Evolutionary conservation across 2,329 filamentous ascomycete species (phyloP), one percentile per base, ranked within the genome.

Genomic region (Blastomyces emzantsi): DNA sequence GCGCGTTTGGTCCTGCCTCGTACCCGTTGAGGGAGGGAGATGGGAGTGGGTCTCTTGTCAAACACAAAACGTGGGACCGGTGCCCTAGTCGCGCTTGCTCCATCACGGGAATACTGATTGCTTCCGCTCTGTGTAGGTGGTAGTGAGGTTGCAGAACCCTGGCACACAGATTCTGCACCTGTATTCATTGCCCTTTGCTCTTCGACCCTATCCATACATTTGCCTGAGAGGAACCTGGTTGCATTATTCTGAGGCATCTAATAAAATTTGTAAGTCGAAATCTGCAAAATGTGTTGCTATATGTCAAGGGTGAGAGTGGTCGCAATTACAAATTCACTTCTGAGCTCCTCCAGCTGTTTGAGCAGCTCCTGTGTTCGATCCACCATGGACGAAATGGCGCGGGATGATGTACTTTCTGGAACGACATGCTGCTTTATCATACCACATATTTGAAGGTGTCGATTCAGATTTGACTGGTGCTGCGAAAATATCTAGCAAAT

Each of bases 401-500:
- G 69, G 47, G 68, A 71, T 15, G 72, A 70, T 43, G 73, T 72
- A 7, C 66, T 65, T 39, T 73, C 69, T 11, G 67, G 63, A 4
- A 67, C 64, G 11, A 73, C 66, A 54, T 76, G 72, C 7, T 66
- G 65, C 58, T 73, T 71, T 2, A 78, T 69, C 64, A 72, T 70
- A 19, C 73, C 69, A 9, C 78, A 68, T 67, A 79, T 72, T 56
- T 74, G 69, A 1, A 77, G 63, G 64, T 80, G 78, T 3, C 72
- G 75, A 43, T 71, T 69, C 2, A 80, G 68, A 36, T 77, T 66
- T 2, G 67, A 72, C n/a, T 78, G 74, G 66, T 79, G 77, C 49
- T 74, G 75, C 15, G 71, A 67, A 63, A 76, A 77, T 28, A 79
- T 68, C 77, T 79, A 67, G 67, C 7, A 66, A 36, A 68, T 28